These are phyloP conservation scores for Diacronema lutheri DNA, from an alignment of 78 protist species.

Conservation along the genomic window DNA sequence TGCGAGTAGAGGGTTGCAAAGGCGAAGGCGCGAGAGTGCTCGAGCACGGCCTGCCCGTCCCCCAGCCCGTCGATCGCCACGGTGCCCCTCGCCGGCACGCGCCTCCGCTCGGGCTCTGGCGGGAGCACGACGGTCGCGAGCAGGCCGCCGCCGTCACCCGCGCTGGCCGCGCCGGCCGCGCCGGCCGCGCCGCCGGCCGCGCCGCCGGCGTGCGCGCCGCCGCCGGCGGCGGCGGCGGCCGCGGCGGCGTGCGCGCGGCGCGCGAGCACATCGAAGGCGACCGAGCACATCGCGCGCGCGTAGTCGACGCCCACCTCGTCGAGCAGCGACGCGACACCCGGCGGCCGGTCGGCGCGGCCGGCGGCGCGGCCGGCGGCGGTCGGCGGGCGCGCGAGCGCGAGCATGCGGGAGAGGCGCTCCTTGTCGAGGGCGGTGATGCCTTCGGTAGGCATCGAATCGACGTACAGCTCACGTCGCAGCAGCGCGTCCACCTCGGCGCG, in stretches of 20 bases:
- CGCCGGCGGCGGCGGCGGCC: too few relatives aligned
- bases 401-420: background rate
- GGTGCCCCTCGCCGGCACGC: too few relatives aligned
- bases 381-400: too few relatives aligned
- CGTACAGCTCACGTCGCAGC: slow-evolving; percentile 35
- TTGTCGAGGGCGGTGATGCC: slow-evolving; percentile 38
- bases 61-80: background rate
- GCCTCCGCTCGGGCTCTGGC: background rate
- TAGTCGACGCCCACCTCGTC: slow-evolving; percentile 48
- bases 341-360: background rate
- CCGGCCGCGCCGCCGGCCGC: background rate
- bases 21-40: background rate
- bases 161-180: too few relatives aligned
- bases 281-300: background rate
- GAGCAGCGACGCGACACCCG: slow-evolving; percentile 28
- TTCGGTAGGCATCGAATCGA: slow-evolving; percentile 78
- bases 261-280: background rate
- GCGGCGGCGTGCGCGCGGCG: slow-evolving; percentile 19
- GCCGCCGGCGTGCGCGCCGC: background rate
- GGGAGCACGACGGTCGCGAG: background rate
- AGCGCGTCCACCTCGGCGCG: slow-evolving; percentile 17
- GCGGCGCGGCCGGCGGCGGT: too few relatives aligned
- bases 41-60: background rate
- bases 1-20: background rate
- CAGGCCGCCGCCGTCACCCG: background rate